These are phyloP conservation scores for Kockiozyma suomiensis DNA, from an alignment of 805 yeast species.

Conservation along the genomic window DNA sequence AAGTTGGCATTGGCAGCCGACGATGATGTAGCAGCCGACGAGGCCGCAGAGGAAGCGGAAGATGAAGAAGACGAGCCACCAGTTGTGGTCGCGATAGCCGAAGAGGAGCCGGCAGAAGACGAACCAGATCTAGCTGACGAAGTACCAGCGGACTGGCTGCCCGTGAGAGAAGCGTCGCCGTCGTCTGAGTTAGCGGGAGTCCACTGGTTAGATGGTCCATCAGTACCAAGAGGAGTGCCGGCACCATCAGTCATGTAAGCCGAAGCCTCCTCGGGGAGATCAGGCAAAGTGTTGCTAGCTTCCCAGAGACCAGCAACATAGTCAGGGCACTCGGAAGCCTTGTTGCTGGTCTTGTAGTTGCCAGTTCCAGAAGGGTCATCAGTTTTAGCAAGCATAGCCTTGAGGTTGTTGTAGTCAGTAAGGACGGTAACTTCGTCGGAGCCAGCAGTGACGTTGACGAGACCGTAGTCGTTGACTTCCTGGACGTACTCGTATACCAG, in stretches of 20 bases:
- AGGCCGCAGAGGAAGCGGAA: constrained; percentile 38
- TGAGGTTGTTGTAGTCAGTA: constrained; percentile 63
- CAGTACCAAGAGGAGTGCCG: constrained; percentile 41
- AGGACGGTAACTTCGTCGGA: constrained; percentile 50
- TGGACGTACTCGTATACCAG: constrained; percentile 88
- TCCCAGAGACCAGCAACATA: constrained; percentile 37
- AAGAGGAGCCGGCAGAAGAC: constrained; percentile 12
- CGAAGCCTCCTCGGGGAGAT: constrained; percentile 38
- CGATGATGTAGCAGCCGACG: constrained; percentile 19
- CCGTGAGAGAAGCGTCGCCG: constrained; percentile 5
- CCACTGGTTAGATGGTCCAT: constrained; percentile 40
- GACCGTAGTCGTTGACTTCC: constrained; percentile 77
- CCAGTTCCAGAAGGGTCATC: constrained; percentile 35
- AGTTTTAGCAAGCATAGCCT: constrained; percentile 56
- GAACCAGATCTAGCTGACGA: constrained; percentile 4
- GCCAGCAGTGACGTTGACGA: constrained; percentile 60
- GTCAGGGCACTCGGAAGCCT: constrained; percentile 35
- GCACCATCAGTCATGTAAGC: constrained; percentile 45
- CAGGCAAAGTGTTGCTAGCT: constrained; percentile 35
- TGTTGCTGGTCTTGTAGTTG: constrained; percentile 27
- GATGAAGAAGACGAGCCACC: constrained; percentile 10
- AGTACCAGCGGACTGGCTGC: constrained; percentile 6
- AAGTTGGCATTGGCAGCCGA: constrained; percentile 41
- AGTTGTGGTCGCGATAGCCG: constrained; percentile 2
- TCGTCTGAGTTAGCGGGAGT: constrained; percentile 21